Percentiles rank a stretch among this genome's conserved stretches.
phyloP scores from a whole-genome alignment of 306 rosid genomes.

The Acacia confusa region DNA sequence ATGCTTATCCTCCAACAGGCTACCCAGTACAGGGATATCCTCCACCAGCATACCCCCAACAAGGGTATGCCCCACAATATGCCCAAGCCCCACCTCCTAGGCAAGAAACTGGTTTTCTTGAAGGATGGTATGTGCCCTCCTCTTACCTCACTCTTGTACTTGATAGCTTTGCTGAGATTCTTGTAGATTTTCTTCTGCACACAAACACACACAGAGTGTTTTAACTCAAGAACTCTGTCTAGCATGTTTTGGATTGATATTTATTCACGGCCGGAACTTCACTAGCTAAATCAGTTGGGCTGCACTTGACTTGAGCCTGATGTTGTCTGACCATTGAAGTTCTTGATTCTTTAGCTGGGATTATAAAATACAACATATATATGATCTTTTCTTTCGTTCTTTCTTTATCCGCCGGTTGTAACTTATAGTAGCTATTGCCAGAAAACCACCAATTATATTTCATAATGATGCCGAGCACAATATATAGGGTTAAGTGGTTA shows the following conservation, averaged over 20 bases:
- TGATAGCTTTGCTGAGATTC: neutral
- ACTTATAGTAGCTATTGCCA: neutral
- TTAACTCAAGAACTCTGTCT: neutral
- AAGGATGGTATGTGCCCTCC: conserved; percentile 43
- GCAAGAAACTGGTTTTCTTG: conserved; percentile 46
- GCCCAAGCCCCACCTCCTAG: conserved; percentile 42
- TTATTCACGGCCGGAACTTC: neutral
- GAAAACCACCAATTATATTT: too few species aligned
- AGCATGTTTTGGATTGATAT: neutral
- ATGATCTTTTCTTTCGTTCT: neutral
- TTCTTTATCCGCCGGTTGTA: neutral
- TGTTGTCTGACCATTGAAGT: neutral
- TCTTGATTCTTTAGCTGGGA: neutral
- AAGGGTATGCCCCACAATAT: conserved; percentile 41
- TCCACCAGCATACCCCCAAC: conserved; percentile 37
- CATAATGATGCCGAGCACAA: too few species aligned
- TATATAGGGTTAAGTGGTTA: too few species aligned
- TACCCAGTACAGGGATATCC: conserved; percentile 42
- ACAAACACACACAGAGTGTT: neutral
- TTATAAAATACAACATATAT: neutral
- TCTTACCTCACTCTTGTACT: neutral
- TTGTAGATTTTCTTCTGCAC: neutral
- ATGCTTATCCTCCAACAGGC: conserved; percentile 54
- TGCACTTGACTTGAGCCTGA: neutral
- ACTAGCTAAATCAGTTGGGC: neutral